Conservation (phyloP, 179 eudicot species). For the Amaranthus tricolor region DNA sequence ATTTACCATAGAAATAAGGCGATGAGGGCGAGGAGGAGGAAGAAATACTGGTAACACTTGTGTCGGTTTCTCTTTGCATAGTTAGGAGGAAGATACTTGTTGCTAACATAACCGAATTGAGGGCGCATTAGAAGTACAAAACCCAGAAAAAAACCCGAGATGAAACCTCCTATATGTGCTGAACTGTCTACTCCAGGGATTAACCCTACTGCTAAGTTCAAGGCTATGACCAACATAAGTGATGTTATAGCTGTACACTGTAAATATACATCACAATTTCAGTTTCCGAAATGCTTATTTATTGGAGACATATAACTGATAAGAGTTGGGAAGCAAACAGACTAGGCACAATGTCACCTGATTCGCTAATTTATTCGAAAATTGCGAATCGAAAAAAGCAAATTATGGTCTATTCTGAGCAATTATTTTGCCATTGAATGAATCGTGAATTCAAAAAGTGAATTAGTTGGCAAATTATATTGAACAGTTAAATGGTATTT, state of each 20-base stretch:
- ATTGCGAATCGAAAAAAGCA: too few relatives aligned
- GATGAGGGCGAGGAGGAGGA: conserved; percentile 28
- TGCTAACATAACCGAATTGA: conserved; percentile 41
- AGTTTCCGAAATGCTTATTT: neutral
- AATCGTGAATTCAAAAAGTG: too few relatives aligned
- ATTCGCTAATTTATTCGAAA: too few relatives aligned
- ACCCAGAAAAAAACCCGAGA: conserved; percentile 43
- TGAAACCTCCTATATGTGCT: conserved; percentile 47
- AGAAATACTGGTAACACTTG: conserved; percentile 37
- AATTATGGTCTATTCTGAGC: too few relatives aligned
- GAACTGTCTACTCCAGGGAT: conserved; percentile 45
- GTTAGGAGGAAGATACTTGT: conserved; percentile 35
- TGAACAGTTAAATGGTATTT: neutral
- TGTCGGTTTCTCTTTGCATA: conserved; percentile 26
- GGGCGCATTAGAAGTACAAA: conserved; percentile 41
- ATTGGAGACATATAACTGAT: neutral
- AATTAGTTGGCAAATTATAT: too few relatives aligned
- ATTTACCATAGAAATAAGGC: conserved; percentile 32
- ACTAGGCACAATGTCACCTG: too few relatives aligned
- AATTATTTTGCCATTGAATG: too few relatives aligned
- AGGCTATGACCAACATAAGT: conserved; percentile 25
- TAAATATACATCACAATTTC: conserved; percentile 2
- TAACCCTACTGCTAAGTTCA: conserved; percentile 43
- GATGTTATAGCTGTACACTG: conserved; percentile 41
- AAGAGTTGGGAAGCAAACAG: too few relatives aligned